These are phyloP conservation scores for Alternaria infectoria DNA, from an alignment of 2,329 filamentous ascomycete species.

Conservation along the genomic window DNA sequence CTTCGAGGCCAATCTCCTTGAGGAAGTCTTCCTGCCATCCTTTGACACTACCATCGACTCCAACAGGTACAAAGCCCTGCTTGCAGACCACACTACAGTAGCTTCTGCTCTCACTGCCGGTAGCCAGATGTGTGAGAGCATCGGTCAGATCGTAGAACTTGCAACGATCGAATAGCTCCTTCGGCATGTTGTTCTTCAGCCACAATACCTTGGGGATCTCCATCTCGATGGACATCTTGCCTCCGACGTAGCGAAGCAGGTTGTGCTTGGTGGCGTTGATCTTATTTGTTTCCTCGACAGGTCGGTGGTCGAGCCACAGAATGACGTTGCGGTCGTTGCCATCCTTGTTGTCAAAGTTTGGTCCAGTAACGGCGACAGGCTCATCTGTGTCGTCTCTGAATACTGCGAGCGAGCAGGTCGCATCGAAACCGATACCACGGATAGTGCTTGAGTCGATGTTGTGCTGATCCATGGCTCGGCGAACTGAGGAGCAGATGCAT, in stretches of 20 bases:
- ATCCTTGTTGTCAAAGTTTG: constrained; percentile 77
- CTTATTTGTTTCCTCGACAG: constrained; percentile 85
- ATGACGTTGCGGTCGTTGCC: constrained; percentile 93
- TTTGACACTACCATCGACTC: constrained; percentile 95
- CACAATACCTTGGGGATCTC: constrained; percentile 98
- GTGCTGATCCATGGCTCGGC: constrained; percentile 80
- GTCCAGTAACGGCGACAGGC: constrained; percentile 87
- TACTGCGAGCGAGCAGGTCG: constrained; percentile 95
- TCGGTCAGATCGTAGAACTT: constrained; percentile 97
- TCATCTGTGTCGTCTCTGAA: constrained; percentile 89
- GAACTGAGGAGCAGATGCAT: constrained; percentile 88
- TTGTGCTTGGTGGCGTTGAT: constrained; percentile 95
- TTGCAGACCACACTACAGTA: constrained; percentile 98
- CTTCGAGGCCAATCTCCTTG: constrained; percentile 81
- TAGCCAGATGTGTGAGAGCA: constrained; percentile 91
- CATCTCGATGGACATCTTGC: constrained; percentile 99
- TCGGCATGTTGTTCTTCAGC: constrained; percentile 98
- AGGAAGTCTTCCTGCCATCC: constrained; percentile 98
- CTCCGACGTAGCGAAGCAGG: constrained; percentile 92
- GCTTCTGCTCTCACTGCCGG: constrained; percentile 87
- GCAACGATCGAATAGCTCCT: constrained; percentile 86
- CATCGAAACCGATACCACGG: constrained; percentile 94
- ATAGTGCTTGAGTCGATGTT: constrained; percentile 77
- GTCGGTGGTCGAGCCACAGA: constrained; percentile 95
- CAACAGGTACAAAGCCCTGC: constrained; percentile 95